Percentiles rank a stretch among this genome's conserved stretches.
phyloP scores from a whole-genome alignment of 2,329 filamentous ascomycete genomes.

The Apiospora malaysiana region DNA sequence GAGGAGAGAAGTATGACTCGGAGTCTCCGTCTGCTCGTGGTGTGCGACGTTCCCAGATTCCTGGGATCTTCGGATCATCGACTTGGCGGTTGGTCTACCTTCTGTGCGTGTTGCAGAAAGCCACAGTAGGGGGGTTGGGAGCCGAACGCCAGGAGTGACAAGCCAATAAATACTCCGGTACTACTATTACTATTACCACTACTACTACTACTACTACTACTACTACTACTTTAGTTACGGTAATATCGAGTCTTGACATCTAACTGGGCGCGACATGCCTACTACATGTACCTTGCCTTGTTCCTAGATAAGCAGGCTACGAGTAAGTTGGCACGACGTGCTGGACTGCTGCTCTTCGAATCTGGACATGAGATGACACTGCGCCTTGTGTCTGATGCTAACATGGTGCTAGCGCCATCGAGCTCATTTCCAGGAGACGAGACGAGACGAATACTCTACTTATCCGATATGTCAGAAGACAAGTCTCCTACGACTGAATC shows the following conservation, averaged over 20 bases:
- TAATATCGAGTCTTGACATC: neutral
- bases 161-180: neutral
- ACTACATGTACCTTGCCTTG: neutral
- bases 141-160: neutral
- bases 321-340: neutral
- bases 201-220: neutral
- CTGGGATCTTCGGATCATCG: slow-evolving; percentile 9
- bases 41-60: neutral
- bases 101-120: neutral
- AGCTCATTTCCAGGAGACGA: neutral
- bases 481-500: neutral
- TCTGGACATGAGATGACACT: neutral
- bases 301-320: neutral
- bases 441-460: neutral
- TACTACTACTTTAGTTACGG: neutral
- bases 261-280: neutral
- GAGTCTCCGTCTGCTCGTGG: neutral
- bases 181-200: neutral
- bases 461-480: slow-evolving; percentile 6
- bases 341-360: neutral
- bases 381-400: neutral
- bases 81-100: neutral
- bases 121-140: neutral
- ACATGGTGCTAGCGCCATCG: neutral
- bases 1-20: neutral